Evolutionary conservation across 129 eudicot genomes (phyloP).

Genomic region (Tanacetum coccineum): DNA sequence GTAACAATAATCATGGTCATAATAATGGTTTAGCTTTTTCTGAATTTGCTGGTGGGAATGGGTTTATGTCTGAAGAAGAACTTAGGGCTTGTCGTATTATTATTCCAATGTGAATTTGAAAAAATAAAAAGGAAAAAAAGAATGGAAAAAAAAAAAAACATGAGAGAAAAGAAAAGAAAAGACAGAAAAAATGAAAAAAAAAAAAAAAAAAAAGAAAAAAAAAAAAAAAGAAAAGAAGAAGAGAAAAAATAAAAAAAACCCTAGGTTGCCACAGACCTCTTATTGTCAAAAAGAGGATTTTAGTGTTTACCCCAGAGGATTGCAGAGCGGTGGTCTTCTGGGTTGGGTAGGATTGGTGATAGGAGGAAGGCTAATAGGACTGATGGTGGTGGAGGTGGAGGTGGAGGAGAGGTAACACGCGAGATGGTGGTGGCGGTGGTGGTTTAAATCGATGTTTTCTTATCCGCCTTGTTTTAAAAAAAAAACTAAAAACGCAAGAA

Average conservation of each 20-base stretch:
- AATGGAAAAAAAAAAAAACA: no score
- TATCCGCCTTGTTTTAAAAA: conserved; percentile 87
- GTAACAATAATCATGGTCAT: conserved; percentile 18
- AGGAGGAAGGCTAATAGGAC: conserved; percentile 62
- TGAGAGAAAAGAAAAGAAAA: no score
- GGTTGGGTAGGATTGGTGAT: conserved; percentile 87
- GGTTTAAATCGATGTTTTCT: conserved; percentile 68
- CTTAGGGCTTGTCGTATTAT: conserved; percentile 78
- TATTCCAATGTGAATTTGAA: conserved; percentile 73
- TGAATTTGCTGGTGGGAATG: conserved; percentile 61
- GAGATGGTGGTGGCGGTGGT: conserved; percentile 22
- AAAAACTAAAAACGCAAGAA: no score
- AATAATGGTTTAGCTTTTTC: conserved; percentile 36
- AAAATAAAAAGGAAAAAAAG: no score
- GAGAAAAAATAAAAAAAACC: no score
- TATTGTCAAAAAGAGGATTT: conserved; percentile 85
- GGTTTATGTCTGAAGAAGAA: conserved; percentile 68
- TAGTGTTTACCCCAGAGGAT: conserved; percentile 68
- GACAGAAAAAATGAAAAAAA: no score
- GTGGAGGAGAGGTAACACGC: conserved; percentile 18
- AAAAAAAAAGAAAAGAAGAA: no score
- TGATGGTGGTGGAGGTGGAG: conserved; percentile 42
- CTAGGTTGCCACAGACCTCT: conserved; percentile 82
- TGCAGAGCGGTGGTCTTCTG: conserved; percentile 83
- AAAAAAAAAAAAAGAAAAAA: no score